These are phyloP conservation scores for Fraxinus baroniana DNA, from an alignment of 305 asterid genomes.

Conservation along the genomic window DNA sequence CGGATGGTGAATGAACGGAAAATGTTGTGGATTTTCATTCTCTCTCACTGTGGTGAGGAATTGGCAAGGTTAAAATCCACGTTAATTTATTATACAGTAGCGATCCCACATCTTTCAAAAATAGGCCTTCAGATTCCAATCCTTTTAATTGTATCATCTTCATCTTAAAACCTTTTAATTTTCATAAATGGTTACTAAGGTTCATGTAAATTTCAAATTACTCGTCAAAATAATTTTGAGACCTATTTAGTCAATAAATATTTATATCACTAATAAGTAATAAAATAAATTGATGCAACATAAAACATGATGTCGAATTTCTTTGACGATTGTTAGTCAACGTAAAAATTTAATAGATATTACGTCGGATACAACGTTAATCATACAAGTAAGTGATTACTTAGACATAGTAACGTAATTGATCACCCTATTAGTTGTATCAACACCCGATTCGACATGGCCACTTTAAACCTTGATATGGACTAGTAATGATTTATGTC, in stretches of 20 bases:
- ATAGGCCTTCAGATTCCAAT: not conserved
- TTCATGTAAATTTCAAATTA: not conserved
- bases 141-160: not conserved
- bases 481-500: not conserved
- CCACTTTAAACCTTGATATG: not conserved
- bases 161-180: not conserved
- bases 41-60: not conserved
- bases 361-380: not conserved
- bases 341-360: not conserved
- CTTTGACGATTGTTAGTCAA: not conserved
- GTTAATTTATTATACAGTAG: not conserved
- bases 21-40: slow-evolving; percentile 28
- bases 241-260: not conserved
- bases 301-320: not conserved
- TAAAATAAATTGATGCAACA: not conserved
- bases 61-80: not conserved
- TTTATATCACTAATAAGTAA: too few relatives aligned
- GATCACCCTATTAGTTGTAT: not conserved
- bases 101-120: not conserved
- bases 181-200: not conserved
- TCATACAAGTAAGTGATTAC: not conserved
- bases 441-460: not conserved
- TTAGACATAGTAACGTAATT: not conserved
- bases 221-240: not conserved
- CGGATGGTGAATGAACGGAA: slow-evolving; percentile 22